Percentiles rank a stretch among this genome's conserved stretches.
Evolutionary conservation across 2,329 filamentous ascomycete genomes (phyloP).

Genomic region (Aspergillus eucalypticola): DNA sequence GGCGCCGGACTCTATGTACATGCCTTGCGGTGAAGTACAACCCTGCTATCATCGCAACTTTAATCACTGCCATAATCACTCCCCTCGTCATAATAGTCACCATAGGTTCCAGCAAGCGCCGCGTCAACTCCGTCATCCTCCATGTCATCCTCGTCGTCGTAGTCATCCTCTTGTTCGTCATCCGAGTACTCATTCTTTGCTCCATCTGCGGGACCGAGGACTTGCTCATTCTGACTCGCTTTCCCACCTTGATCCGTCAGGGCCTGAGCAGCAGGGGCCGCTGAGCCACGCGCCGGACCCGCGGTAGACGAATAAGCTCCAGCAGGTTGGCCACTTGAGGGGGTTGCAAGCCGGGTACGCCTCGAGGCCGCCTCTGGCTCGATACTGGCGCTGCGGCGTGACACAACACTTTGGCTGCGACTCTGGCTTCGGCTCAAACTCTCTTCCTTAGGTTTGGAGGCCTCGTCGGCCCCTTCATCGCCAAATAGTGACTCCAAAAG

Average conservation of each 20-base stretch:
- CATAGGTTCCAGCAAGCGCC: conserved; percentile 41
- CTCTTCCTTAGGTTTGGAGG: conserved; percentile 31
- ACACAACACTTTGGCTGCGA: conserved; percentile 37
- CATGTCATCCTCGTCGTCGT: conserved; percentile 38
- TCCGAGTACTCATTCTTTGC: conserved; percentile 14
- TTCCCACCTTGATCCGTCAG: conserved; percentile 14
- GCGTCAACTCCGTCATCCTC: conserved; percentile 37
- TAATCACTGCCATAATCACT: conserved; percentile 38
- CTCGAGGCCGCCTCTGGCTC: conserved; percentile 24
- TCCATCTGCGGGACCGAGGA: conserved; percentile 23
- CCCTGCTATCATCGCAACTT: conserved; percentile 10
- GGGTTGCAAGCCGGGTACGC: conserved; percentile 20
- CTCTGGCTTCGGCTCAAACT: conserved; percentile 34
- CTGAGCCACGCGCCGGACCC: conserved; percentile 5
- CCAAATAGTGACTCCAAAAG: conserved; percentile 43
- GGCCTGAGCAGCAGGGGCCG: conserved; percentile 6
- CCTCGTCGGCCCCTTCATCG: conserved; percentile 34
- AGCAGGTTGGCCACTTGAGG: conserved; percentile 18
- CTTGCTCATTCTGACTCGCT: conserved; percentile 25
- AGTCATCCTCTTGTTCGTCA: conserved; percentile 27
- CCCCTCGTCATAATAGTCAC: conserved; percentile 33
- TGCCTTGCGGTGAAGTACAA: conserved; percentile 5
- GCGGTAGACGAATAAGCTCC: conserved; percentile 17
- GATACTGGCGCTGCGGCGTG: conserved; percentile 32
- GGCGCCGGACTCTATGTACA: conserved; percentile 8